Evolutionary conservation across 176 grass and related monocot species (phyloP).

Genomic region (Dendrocalamus sinicus): DNA sequence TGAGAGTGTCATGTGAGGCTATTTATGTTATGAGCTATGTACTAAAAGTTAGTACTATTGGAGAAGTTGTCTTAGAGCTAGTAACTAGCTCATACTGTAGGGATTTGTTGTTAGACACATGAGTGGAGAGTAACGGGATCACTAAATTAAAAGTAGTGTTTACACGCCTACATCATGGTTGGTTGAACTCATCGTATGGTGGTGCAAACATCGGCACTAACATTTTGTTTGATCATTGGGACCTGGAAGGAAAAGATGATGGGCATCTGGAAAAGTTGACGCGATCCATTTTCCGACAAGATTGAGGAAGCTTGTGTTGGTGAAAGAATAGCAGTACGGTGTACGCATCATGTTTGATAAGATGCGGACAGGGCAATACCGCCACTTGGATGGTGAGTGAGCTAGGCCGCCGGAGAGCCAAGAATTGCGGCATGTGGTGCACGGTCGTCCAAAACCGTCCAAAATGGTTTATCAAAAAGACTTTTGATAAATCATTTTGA

Average conservation of each 20-base stretch:
- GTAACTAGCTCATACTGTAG: too few species aligned
- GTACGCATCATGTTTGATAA: not conserved
- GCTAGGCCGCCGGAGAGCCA: not conserved
- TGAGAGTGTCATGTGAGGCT: too few species aligned
- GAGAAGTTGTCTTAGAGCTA: too few species aligned
- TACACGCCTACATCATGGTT: not conserved
- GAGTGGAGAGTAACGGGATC: not conserved
- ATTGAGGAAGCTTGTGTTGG: not conserved
- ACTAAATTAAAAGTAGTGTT: not conserved
- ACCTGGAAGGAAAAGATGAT: not conserved
- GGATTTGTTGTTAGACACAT: not conserved
- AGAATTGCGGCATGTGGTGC: slow-evolving; percentile 23
- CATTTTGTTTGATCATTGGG: not conserved
- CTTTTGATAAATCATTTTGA: too few species aligned
- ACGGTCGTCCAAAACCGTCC: not conserved
- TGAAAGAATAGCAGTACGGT: not conserved
- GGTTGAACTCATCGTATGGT: not conserved
- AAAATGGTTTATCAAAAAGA: too few species aligned
- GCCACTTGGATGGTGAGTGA: not conserved
- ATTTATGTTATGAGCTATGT: too few species aligned
- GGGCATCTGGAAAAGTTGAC: slow-evolving; percentile 24
- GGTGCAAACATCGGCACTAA: not conserved
- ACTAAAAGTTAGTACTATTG: too few species aligned
- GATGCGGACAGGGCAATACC: slow-evolving; percentile 28
- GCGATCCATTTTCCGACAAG: slow-evolving; percentile 12